phyloP scores from a whole-genome alignment of 305 asterid genomes.

The Striga hermonthica region DNA sequence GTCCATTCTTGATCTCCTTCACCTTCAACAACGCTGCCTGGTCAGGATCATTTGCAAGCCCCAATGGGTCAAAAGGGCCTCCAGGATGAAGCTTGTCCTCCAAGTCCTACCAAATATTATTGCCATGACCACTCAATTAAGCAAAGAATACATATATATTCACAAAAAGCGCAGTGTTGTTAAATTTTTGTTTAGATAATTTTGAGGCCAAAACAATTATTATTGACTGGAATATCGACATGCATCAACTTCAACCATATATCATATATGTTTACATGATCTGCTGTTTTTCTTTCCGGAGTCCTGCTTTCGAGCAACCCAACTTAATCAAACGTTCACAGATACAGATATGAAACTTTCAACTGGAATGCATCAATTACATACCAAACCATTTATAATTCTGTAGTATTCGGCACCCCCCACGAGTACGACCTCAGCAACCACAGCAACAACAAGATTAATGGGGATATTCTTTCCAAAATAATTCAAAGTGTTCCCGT shows the following conservation, averaged over 20 bases:
- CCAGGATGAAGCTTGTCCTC: slow-evolving; percentile 99
- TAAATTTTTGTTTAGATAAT: too few relatives aligned
- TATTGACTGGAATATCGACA: too few relatives aligned
- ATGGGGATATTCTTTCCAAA: slow-evolving; percentile 93
- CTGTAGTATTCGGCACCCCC: slow-evolving; percentile 99
- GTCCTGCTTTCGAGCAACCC: too few relatives aligned
- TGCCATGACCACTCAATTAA: too few relatives aligned
- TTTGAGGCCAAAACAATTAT: too few relatives aligned
- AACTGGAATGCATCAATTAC: not conserved
- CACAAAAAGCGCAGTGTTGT: too few relatives aligned
- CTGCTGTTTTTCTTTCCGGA: too few relatives aligned
- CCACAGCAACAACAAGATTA: slow-evolving; percentile 75
- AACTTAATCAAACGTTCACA: too few relatives aligned
- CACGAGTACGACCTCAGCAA: slow-evolving; percentile 79
- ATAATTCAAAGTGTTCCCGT: slow-evolving; percentile 89
- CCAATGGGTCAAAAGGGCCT: slow-evolving; percentile 94
- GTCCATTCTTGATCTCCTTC: slow-evolving; percentile 92
- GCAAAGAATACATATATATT: too few relatives aligned
- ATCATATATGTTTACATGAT: too few relatives aligned
- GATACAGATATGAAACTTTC: too few relatives aligned
- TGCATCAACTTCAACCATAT: too few relatives aligned
- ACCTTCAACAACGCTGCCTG: slow-evolving; percentile 91
- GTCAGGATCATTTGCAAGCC: slow-evolving; percentile 88
- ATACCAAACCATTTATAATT: slow-evolving; percentile 81
- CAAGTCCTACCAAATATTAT: slow-evolving; percentile 44